Conservation (phyloP, 192 early-diverging fungal genomes). For the Coemansia sp. region DNA sequence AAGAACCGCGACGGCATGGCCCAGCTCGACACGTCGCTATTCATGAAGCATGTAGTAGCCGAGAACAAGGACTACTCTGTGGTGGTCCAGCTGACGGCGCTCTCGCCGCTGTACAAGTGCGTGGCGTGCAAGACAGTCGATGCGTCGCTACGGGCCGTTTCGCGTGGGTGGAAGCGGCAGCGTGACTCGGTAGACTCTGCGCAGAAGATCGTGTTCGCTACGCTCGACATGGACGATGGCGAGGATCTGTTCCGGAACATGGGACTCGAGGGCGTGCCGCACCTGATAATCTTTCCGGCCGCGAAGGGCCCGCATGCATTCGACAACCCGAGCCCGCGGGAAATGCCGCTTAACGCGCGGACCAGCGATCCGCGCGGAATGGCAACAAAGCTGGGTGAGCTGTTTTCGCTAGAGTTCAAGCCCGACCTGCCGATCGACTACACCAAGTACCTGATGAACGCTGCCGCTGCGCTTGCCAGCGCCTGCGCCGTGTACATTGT, state of each 20-base stretch:
- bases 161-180: slow-evolving; percentile 44
- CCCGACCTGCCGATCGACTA: slow-evolving; percentile 36
- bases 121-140: slow-evolving; percentile 33
- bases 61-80: slow-evolving; percentile 48
- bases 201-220: slow-evolving; percentile 32
- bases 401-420: slow-evolving; percentile 33
- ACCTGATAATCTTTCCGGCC: slow-evolving; percentile 47
- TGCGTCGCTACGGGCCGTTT: slow-evolving; percentile 32
- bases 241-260: slow-evolving; percentile 50
- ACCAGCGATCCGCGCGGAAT: slow-evolving; percentile 26
- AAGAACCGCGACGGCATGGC: slow-evolving; percentile 36
- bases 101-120: slow-evolving; percentile 50
- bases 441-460: slow-evolving; percentile 20
- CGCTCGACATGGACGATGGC: slow-evolving; percentile 49
- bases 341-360: slow-evolving; percentile 26
- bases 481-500: slow-evolving; percentile 18
- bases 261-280: slow-evolving; percentile 48
- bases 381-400: slow-evolving; percentile 36
- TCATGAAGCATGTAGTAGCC: slow-evolving; percentile 39
- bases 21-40: slow-evolving; percentile 22
- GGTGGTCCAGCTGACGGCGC: slow-evolving; percentile 51
- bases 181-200: slow-evolving; percentile 2
- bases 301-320: slow-evolving; percentile 28
- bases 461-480: slow-evolving; percentile 8
- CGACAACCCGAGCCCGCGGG: slow-evolving; percentile 37